A percentile compares a stretch with the other conserved stretches of the same genome.
These are phyloP conservation scores for Saccharomyces hybrid DNA, from an alignment of 1,139 yeast genomes.

Conservation along the genomic window DNA sequence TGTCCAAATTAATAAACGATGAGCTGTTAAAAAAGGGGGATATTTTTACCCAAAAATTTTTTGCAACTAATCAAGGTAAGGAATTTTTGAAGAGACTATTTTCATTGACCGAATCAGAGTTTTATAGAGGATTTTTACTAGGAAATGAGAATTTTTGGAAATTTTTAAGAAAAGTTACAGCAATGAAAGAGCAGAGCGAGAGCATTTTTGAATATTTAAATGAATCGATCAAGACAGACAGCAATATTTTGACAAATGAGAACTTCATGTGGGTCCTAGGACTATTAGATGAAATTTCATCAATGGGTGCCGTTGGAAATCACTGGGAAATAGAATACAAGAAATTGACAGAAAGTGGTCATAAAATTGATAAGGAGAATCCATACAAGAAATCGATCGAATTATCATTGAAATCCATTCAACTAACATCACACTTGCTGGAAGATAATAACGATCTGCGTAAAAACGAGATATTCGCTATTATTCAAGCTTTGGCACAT, in stretches of 20 bases:
- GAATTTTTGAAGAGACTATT: slow-evolving; percentile 50
- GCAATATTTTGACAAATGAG: slow-evolving; percentile 37
- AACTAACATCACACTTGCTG: slow-evolving; percentile 48
- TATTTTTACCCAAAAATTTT: slow-evolving; percentile 24
- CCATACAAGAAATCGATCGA: slow-evolving; percentile 49
- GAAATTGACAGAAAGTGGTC: slow-evolving; percentile 38
- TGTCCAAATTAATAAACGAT: slow-evolving; percentile 18
- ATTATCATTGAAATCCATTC: slow-evolving; percentile 55
- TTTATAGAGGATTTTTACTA: slow-evolving; percentile 40
- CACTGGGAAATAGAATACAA: slow-evolving; percentile 64
- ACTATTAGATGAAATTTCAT: slow-evolving; percentile 70
- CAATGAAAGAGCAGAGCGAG: slow-evolving; percentile 46
- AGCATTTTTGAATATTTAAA: slow-evolving; percentile 46
- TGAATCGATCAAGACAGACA: slow-evolving; percentile 36
- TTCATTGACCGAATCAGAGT: slow-evolving; percentile 43
- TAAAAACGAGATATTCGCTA: slow-evolving; percentile 34
- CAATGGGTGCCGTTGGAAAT: slow-evolving; percentile 75
- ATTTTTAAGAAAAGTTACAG: slow-evolving; percentile 49
- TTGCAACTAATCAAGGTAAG: slow-evolving; percentile 37
- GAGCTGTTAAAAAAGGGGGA: slow-evolving; percentile 22
- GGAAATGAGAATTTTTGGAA: slow-evolving; percentile 58
- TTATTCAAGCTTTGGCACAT: slow-evolving; percentile 73
- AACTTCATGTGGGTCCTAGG: slow-evolving; percentile 64
- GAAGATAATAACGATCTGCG: slow-evolving; percentile 21
- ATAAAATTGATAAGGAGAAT: slow-evolving; percentile 39